phyloP scores from a whole-genome alignment of 305 asterid genomes.

The Striga hermonthica region DNA sequence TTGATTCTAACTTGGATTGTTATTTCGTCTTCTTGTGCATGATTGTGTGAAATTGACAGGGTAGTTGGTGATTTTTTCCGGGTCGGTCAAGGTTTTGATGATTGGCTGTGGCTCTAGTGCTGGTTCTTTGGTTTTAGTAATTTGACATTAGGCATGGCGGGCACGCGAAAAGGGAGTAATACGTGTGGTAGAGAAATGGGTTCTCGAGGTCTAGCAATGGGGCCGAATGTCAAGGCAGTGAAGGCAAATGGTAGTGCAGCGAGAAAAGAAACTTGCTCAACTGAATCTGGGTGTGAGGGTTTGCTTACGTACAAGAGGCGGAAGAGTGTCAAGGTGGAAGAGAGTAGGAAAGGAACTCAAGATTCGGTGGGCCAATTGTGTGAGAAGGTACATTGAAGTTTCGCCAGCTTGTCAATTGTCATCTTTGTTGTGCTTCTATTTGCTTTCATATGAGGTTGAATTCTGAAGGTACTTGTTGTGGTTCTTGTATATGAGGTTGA shows the following conservation, averaged over 20 bases:
- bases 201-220: conserved; percentile 29
- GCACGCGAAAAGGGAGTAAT: conserved; percentile 35
- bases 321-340: conserved; percentile 37
- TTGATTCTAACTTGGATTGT: too few species aligned
- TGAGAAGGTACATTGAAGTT: conserved; percentile 43
- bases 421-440: conserved; percentile 3
- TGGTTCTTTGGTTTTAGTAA: conserved; percentile 12
- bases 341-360: conserved; percentile 32
- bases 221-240: conserved; percentile 31
- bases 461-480: background rate
- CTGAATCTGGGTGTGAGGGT: conserved; percentile 28
- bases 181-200: conserved; percentile 35
- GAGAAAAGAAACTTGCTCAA: conserved; percentile 31
- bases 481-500: conserved; percentile 1
- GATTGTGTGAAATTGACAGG: too few species aligned
- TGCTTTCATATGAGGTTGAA: background rate
- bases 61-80: too few species aligned
- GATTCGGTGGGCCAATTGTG: conserved; percentile 36
- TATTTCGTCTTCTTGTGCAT: too few species aligned
- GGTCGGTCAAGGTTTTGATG: too few species aligned
- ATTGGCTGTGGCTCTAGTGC: too few species aligned
- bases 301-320: conserved; percentile 72
- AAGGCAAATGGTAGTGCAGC: conserved; percentile 38
- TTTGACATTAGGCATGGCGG: conserved; percentile 47
- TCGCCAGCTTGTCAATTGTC: background rate